These are phyloP conservation scores for Hippophae tibetana DNA, from an alignment of 306 rosid genomes.

Conservation along the genomic window DNA sequence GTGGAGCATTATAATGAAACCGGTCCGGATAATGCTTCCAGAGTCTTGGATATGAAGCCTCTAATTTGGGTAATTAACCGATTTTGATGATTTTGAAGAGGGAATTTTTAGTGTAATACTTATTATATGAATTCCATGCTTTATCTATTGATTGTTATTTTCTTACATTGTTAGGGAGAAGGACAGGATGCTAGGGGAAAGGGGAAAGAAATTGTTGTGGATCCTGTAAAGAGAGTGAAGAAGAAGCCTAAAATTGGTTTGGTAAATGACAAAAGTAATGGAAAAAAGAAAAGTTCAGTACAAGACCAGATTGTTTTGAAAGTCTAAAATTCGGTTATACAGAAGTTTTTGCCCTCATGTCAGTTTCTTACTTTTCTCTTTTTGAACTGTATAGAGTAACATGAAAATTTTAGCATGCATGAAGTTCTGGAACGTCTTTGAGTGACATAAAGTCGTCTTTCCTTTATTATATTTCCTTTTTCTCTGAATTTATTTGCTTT, in stretches of 20 bases:
- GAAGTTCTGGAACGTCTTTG: not conserved
- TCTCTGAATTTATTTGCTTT: too few species aligned
- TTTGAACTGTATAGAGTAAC: not conserved
- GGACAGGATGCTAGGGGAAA: conserved; percentile 4
- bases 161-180: conserved; percentile 14
- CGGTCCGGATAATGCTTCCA: conserved; percentile 9
- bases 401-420: not conserved
- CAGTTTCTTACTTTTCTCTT: not conserved
- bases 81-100: conserved; percentile 3
- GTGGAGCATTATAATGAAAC: conserved; percentile 18
- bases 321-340: conserved; percentile 10
- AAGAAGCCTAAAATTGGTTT: conserved; percentile 27
- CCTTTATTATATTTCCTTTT: too few species aligned
- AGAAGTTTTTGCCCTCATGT: too few species aligned
- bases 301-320: conserved; percentile 31
- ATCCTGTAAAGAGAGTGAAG: conserved; percentile 8
- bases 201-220: conserved; percentile 13
- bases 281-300: conserved; percentile 30
- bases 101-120: conserved; percentile 3
- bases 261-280: conserved; percentile 10
- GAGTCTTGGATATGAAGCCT: conserved; percentile 3
- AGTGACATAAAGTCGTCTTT: not conserved
- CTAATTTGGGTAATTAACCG: not conserved
- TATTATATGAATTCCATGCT: not conserved
- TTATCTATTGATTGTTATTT: not conserved